A percentile compares a stretch with the other conserved stretches of the same genome.
Evolutionary conservation across 2,329 filamentous ascomycete genomes (phyloP).

Genomic region (Diaporthe caulivora): DNA sequence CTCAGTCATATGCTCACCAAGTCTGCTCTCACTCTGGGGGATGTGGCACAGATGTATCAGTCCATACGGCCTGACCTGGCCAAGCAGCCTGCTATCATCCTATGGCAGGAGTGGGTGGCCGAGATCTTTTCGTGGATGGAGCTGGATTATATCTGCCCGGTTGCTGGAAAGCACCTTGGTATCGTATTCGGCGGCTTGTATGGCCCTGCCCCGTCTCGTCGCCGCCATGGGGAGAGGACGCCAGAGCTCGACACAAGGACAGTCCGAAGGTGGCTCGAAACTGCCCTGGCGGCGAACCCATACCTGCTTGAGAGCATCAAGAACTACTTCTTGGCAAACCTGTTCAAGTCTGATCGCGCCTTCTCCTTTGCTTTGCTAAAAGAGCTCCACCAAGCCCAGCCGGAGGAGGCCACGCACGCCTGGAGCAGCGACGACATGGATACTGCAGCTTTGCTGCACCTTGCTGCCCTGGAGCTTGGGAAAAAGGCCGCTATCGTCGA

Average conservation of each 20-base stretch:
- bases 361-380: slow-evolving; percentile 70
- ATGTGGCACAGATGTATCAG: slow-evolving; percentile 59
- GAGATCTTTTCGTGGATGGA: slow-evolving; percentile 63
- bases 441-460: slow-evolving; percentile 68
- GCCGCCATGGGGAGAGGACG: slow-evolving; percentile 32
- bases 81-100: slow-evolving; percentile 42
- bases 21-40: slow-evolving; percentile 62
- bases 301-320: slow-evolving; percentile 72
- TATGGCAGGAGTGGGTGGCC: slow-evolving; percentile 49
- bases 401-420: slow-evolving; percentile 29
- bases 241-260: slow-evolving; percentile 52
- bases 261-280: slow-evolving; percentile 70
- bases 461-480: slow-evolving; percentile 77
- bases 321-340: slow-evolving; percentile 72
- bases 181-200: slow-evolving; percentile 64
- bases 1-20: slow-evolving; percentile 76
- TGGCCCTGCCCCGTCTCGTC: slow-evolving; percentile 43
- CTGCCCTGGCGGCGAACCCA: slow-evolving; percentile 61
- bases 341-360: slow-evolving; percentile 70
- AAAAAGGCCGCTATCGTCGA: slow-evolving; percentile 79
- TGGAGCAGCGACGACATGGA: slow-evolving; percentile 59
- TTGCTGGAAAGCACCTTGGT: slow-evolving; percentile 72
- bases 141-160: slow-evolving; percentile 68
- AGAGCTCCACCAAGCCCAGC: slow-evolving; percentile 55
- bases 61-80: slow-evolving; percentile 46